Evolutionary conservation across 306 rosid species (phyloP).

Genomic region (Amphicarpaea edgeworthii): DNA sequence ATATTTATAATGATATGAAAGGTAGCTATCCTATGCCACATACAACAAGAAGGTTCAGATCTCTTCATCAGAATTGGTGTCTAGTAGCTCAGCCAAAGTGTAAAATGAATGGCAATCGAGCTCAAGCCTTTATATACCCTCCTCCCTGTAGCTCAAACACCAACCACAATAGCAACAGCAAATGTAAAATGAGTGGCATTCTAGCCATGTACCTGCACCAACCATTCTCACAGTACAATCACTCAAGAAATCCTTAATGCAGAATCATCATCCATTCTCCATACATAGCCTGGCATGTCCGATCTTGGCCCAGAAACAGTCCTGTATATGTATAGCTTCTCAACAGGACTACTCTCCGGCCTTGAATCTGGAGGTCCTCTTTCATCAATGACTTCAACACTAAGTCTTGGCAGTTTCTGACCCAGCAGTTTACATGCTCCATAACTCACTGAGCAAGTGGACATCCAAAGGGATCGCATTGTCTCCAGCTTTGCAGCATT

Average conservation of each 20-base stretch:
- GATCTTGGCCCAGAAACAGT: conserved; percentile 79
- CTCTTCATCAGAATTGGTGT: conserved; percentile 52
- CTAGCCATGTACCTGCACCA: conserved; percentile 63
- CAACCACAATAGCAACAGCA: conserved; percentile 60
- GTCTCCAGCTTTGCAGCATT: conserved; percentile 99
- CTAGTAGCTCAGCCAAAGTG: conserved; percentile 77
- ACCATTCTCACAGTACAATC: conserved; percentile 32
- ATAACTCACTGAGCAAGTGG: conserved; percentile 91
- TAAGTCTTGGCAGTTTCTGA: conserved; percentile 86
- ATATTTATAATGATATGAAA: conserved; percentile 47
- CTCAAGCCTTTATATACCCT: conserved; percentile 58
- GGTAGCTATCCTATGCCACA: conserved; percentile 47
- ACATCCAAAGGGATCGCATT: conserved; percentile 99
- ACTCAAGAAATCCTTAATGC: conserved; percentile 61
- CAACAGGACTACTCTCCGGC: conserved; percentile 83
- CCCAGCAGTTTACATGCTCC: conserved; percentile 96
- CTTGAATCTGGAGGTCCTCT: conserved; percentile 83
- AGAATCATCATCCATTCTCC: conserved; percentile 80
- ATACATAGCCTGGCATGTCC: conserved; percentile 87
- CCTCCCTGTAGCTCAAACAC: conserved; percentile 53
- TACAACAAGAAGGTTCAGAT: conserved; percentile 46
- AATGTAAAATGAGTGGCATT: conserved; percentile 44
- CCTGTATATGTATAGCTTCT: conserved; percentile 89
- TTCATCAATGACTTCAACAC: conserved; percentile 96
- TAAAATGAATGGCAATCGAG: conserved; percentile 80